Conservation (phyloP, 257 asterid species). For the Solanum appendiculatum region DNA sequence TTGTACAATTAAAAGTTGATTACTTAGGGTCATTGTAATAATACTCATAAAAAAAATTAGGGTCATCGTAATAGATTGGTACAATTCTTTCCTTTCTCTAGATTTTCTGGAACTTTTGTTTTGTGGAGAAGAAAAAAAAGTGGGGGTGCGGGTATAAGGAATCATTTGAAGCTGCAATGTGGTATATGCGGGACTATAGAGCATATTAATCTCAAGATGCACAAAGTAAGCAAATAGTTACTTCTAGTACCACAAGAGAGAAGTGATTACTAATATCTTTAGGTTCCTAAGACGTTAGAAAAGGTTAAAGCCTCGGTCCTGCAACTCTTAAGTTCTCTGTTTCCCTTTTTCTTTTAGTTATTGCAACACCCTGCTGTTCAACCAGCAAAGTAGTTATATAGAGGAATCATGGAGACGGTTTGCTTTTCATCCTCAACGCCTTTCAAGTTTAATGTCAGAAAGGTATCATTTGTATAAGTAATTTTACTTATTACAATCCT, state of each 20-base stretch:
- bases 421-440: neutral
- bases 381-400: neutral
- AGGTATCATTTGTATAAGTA: neutral
- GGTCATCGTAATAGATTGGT: neutral
- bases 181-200: neutral
- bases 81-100: neutral
- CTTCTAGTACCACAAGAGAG: neutral
- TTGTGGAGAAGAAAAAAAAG: neutral
- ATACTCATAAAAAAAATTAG: neutral
- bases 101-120: neutral
- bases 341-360: neutral
- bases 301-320: neutral
- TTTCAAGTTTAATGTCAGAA: neutral
- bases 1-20: neutral
- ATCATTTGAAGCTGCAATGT: neutral
- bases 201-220: neutral
- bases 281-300: neutral
- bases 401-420: neutral
- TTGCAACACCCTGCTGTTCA: neutral
- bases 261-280: neutral
- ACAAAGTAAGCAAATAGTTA: neutral
- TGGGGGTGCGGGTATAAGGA: neutral
- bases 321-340: neutral
- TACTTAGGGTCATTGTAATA: neutral
- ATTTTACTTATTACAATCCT: neutral